Evolutionary conservation across 164 flowering plant genomes (phyloP), one percentile per base, ranked within the genome.

Genomic region (Cinnamomum micranthum): DNA sequence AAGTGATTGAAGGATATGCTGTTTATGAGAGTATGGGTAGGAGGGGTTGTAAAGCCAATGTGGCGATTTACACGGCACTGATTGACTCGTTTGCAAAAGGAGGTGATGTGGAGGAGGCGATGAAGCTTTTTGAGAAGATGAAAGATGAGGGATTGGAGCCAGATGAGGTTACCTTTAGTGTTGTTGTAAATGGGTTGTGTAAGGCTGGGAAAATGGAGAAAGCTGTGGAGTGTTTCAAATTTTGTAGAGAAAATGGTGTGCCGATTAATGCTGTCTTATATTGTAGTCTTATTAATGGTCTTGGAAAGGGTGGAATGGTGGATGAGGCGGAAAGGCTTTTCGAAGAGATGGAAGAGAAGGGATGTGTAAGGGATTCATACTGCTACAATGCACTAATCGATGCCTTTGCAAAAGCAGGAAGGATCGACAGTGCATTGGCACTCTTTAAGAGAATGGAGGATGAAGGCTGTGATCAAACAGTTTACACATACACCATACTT

Each of bases 351-450:
- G 83, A 41, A n/a, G 84, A 80, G 70, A 82, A 81, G 68, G 95
- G 95, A 4, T 96, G 92, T 71, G 69, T 88, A 3, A 80, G 82
- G 64, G 99, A 96, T 85, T 94, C 97, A 2, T 94, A 87, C 82
- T 96, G 99, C 79, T 94, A 94, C 70, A 94, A 96, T 74, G 89
- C 87, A 22, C 86, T 92, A 47, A 96, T 96, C 58, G 94, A 96
- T 81, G 95, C 91, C 14, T 79, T 88, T 75, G 83, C 86, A 0
- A 96, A 91, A 76, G 81, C 76, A 65, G 93, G 89, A 24, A 89
- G 76, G 80, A 81, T 89, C 60, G 91, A 92, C 77, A 92, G 92
- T 74, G 98, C 99, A 19, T 75, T 90, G 69, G 73, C 66, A 4
- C 84, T 92, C 11, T 92, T 89, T 78, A 71, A 80, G 71, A 82